phyloP scores from a whole-genome alignment of 106 monocot species.

The Apostasia shenzhenica region DNA sequence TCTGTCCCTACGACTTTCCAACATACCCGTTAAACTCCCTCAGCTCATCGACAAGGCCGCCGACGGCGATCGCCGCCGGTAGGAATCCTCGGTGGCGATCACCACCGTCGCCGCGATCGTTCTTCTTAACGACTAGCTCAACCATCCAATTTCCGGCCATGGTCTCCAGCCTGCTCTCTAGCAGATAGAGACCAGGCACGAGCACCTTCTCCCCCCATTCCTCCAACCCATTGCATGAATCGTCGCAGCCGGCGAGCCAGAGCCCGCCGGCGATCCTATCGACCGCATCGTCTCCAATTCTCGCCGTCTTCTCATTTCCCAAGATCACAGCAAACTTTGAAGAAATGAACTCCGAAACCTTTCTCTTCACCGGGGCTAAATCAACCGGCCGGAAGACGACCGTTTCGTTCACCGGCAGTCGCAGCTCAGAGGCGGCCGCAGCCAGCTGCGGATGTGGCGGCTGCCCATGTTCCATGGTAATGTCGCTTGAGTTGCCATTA shows the following conservation, averaged over 20 bases:
- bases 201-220: slow-evolving; percentile 63
- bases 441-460: slow-evolving; percentile 14
- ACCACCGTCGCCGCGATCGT: neutral
- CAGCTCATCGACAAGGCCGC: neutral
- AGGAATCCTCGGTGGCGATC: neutral
- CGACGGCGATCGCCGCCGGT: slow-evolving; percentile 6
- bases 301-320: slow-evolving; percentile 16
- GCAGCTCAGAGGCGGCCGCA: slow-evolving; percentile 26
- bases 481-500: slow-evolving; percentile 69
- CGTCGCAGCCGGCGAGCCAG: slow-evolving; percentile 37
- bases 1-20: neutral
- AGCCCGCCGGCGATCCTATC: slow-evolving; percentile 47
- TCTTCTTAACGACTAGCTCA: slow-evolving; percentile 18
- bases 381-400: slow-evolving; percentile 79
- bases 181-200: slow-evolving; percentile 32
- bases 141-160: slow-evolving; percentile 4
- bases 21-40: neutral
- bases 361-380: slow-evolving; percentile 32
- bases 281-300: slow-evolving; percentile 44
- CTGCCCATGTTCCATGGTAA: slow-evolving; percentile 57
- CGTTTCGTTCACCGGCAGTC: slow-evolving; percentile 40
- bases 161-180: slow-evolving; percentile 18
- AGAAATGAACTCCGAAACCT: slow-evolving; percentile 35
- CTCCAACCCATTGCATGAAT: slow-evolving; percentile 16
- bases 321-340: slow-evolving; percentile 28